These are phyloP conservation scores for Ophiostoma ulmi DNA, from an alignment of 2,329 filamentous ascomycete genomes.

Conservation along the genomic window DNA sequence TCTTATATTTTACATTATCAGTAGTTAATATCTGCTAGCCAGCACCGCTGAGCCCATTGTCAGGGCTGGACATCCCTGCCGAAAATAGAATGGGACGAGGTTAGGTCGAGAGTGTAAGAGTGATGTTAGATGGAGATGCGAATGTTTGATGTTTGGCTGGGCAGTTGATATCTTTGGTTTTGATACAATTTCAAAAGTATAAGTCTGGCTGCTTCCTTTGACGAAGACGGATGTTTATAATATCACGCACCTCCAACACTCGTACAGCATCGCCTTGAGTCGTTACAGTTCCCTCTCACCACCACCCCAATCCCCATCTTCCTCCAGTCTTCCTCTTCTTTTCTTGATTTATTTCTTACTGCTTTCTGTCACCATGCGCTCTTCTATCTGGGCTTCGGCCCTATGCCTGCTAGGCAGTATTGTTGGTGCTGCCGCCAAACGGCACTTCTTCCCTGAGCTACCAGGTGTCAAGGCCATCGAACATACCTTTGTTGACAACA, in stretches of 20 bases:
- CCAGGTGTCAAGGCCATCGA: neutral
- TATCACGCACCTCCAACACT: neutral
- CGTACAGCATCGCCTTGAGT: neutral
- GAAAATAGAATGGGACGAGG: constrained; percentile 3
- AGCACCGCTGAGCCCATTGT: too few relatives aligned
- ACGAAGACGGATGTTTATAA: neutral
- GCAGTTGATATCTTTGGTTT: neutral
- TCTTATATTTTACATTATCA: neutral
- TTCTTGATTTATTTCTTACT: neutral
- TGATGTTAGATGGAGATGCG: neutral
- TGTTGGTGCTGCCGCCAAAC: neutral
- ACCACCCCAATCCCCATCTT: neutral
- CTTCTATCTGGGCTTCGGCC: constrained; percentile 21
- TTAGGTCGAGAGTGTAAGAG: neutral
- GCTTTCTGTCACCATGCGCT: constrained; percentile 17
- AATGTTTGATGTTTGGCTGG: neutral
- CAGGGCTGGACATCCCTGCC: neutral
- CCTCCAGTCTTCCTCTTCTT: neutral
- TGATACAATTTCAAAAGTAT: neutral
- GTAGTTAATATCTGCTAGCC: neutral
- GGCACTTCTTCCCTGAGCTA: neutral
- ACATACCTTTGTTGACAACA: neutral
- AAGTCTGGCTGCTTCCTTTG: neutral
- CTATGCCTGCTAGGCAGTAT: constrained; percentile 18
- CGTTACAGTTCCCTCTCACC: neutral